Evolutionary conservation across 441 rosid species (phyloP).

Genomic region (Corymbia citriodora): DNA sequence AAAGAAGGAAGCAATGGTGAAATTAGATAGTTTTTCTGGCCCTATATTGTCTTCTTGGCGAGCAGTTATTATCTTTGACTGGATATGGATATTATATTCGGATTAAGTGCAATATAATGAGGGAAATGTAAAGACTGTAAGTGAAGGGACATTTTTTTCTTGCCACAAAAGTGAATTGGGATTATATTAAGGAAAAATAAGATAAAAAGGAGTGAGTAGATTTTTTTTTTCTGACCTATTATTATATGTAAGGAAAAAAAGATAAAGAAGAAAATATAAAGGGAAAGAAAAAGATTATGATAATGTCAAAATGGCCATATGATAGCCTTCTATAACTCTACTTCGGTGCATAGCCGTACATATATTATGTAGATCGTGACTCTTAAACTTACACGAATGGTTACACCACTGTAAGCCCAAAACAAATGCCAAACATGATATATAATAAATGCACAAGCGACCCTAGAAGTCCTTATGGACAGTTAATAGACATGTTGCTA

Average conservation of each 20-base stretch:
- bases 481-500: background rate
- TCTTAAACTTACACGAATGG: background rate
- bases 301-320: background rate
- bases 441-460: background rate
- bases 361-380: background rate
- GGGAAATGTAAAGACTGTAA: background rate
- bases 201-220: background rate
- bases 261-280: background rate
- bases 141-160: background rate
- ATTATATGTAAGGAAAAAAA: background rate
- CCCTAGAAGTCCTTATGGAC: background rate
- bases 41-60: background rate
- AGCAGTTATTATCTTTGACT: background rate
- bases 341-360: too few relatives aligned
- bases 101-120: background rate
- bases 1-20: background rate
- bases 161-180: background rate
- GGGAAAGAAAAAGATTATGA: background rate
- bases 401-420: background rate
- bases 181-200: background rate
- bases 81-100: background rate
- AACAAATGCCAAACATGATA: background rate
- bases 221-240: background rate
- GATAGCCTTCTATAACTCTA: background rate
- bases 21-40: background rate